Base-by-base conservation (phyloP, 306 rosid genomes). In the Acacia confusa region DNA sequence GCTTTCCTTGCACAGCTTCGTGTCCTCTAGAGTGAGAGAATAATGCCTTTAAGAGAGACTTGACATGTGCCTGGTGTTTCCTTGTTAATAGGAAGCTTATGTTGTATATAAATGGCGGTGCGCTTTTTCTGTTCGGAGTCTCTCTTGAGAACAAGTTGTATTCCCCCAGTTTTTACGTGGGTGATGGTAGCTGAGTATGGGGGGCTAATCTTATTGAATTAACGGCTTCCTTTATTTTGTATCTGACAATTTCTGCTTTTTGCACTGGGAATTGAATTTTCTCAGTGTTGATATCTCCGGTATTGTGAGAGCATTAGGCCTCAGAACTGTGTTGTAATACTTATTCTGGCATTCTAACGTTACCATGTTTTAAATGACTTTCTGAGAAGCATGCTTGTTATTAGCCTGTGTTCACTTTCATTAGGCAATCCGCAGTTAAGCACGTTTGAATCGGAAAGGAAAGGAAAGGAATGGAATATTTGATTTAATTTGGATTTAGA, bases 1-100 rank as follows among this genome's bases (percentile, higher is more conserved):
- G 94, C 97, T 13, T 95, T 93, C 89, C 92, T 95, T 74, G 89
- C 99, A 1, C 97, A 91, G 84, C 93, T 95, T 64, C 92, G 90
- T 1, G 94, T 95, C 40, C 91, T 89, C 53, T 92, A 85, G 77
- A 41, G 79, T 45, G 14, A 11, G 77, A 64, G 70, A 57, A 22
- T 57, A 71, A 58, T 75, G 82, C 57, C 63, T 77, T 70, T 66
- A 47, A 66, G 67, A 79, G 78, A 78, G 81, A 65, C 83, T 43
- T 53, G 38, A 78, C 68, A 61, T 41, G 84, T 57, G 85, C 64
- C 74, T 55, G 32, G 30, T 58, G 78, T 50, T 80, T 85, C 81
- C 70, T 43, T 84, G 91, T 86, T 86, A 83, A 86, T 88, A 82
- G 82, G 70, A 81, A 84, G 65, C 82, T 72, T 38, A 78, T 70